phyloP scores from a whole-genome alignment of 768 basidiomycete species.

The Phaeotremella fagi region DNA sequence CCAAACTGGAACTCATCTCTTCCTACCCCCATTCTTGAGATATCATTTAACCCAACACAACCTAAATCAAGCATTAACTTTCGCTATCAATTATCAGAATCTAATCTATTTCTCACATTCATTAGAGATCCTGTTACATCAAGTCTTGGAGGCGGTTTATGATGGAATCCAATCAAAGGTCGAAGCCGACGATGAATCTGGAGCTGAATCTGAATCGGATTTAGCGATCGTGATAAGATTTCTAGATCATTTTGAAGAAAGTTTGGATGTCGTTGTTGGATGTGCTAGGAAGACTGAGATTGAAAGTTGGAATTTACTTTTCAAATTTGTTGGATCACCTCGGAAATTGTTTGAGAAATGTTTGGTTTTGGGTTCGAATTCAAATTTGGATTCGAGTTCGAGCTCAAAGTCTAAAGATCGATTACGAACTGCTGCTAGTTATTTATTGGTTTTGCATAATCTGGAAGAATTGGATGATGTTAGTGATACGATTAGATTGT shows the following conservation, averaged over 20 bases:
- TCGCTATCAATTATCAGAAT: conserved; percentile 79
- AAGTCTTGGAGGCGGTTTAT: no score
- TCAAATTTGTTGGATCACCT: conserved; percentile 85
- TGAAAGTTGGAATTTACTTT: conserved; percentile 80
- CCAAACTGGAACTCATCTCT: conserved; percentile 68
- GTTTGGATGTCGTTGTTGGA: conserved; percentile 87
- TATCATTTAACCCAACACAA: conserved; percentile 65
- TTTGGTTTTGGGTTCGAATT: conserved; percentile 26
- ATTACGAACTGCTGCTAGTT: conserved; percentile 82
- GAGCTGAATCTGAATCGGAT: background rate
- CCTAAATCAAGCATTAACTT: conserved; percentile 71
- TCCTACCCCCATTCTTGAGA: conserved; percentile 83
- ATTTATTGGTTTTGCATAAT: conserved; percentile 87
- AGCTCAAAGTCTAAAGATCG: background rate
- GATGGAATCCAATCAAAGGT: no score
- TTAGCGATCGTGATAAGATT: conserved; percentile 76
- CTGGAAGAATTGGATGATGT: conserved; percentile 77
- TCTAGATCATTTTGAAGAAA: conserved; percentile 86
- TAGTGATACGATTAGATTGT: conserved; percentile 69
- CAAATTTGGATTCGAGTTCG: background rate
- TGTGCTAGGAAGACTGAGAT: conserved; percentile 96
- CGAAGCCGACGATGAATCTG: conserved; percentile 66
- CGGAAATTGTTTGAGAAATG: conserved; percentile 81
- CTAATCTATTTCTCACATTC: conserved; percentile 91
- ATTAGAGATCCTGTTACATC: conserved; percentile 88